Base-by-base conservation (phyloP, 2,329 filamentous ascomycete genomes). In the Pseudogymnoascus sp. region DNA sequence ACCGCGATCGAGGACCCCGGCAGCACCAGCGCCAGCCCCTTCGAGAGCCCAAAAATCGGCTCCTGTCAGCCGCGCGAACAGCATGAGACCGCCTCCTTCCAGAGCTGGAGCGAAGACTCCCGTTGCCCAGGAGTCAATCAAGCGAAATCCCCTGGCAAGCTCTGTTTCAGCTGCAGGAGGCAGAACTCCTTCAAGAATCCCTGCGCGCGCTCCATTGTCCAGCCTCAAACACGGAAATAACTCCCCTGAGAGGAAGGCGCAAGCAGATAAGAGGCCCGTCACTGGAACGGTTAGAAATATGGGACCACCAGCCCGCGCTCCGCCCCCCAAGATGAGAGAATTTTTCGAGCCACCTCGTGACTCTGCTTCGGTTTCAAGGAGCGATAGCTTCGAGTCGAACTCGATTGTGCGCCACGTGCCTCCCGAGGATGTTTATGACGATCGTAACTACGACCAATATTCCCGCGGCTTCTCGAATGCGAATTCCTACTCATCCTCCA, bases 301-400 rank as follows among this genome's bases (percentile, higher is more conserved):
- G 75, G 83, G 81, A 26, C 83, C 84, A 61, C 74, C 78, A 50
- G 75, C 81, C 71, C 81, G 86, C 66, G 88, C 88, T 1, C 91
- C 91, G 37, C 93, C 93, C 11, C 93, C 93, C 59, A 95, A 92
- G 75, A 97, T 97, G 92, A 87, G 93, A 67, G 91, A 96, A 44
- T 81, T 97, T 31, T 85, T 86, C 67, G 75, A 80, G 7, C 82
- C 83, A 56, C 80, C 82, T 4, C 78, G 60, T 21, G 72, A 77
- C 56, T 77, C 79, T 7, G 75, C 79, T 7, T 78, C 80, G 1
- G 80, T 83, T 60, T 75, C 85, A 17, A 80, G 79, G 59, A 72
- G 76, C 10, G 70, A 76, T 1, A 82, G 79, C 11, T 75, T 84
- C 4, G 75, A 75, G 2, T 80, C 82, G 3, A 82, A 73, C 76